Conservation (phyloP, 1,139 yeast species). For the Candida tropicalis region DNA sequence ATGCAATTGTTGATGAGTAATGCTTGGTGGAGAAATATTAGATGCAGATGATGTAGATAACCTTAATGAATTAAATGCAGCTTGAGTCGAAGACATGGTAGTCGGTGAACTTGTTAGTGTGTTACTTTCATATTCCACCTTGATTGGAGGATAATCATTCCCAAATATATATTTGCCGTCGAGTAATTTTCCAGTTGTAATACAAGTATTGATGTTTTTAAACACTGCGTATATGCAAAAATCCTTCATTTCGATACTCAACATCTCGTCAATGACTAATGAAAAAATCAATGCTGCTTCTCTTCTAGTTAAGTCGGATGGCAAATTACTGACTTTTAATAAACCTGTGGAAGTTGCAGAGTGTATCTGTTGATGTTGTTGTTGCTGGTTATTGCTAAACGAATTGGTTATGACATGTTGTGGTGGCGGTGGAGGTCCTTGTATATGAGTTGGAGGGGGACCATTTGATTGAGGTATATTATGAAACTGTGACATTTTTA, state of each 20-base stretch:
- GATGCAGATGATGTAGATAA: constrained; percentile 18
- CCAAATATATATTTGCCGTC: constrained; percentile 72
- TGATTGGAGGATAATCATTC: constrained; percentile 52
- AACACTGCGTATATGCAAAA: constrained; percentile 63
- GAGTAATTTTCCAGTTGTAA: constrained; percentile 68
- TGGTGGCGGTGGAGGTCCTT: constrained; percentile 9
- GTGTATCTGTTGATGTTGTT: constrained; percentile 5
- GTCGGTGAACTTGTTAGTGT: constrained; percentile 19
- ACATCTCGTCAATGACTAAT: constrained; percentile 71
- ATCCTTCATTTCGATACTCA: constrained; percentile 56
- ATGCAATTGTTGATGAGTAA: constrained; percentile 16
- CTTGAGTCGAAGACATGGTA: constrained; percentile 20
- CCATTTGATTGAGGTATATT: constrained; percentile 18
- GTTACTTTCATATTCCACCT: constrained; percentile 51
- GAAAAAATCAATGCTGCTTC: constrained; percentile 82
- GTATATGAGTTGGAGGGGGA: constrained; percentile 11
- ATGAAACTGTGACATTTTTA: constrained; percentile 23
- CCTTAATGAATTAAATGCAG: constrained; percentile 25
- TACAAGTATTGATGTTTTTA: constrained; percentile 63
- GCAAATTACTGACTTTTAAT: constrained; percentile 39
- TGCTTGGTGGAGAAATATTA: constrained; percentile 19
- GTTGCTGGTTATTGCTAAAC: constrained; percentile 10
- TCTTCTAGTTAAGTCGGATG: constrained; percentile 70
- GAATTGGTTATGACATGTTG: constrained; percentile 1
- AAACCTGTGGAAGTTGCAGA: constrained; percentile 12